Base-by-base conservation (phyloP, 176 grass and related monocot genomes). In the Panicum miliaceum region DNA sequence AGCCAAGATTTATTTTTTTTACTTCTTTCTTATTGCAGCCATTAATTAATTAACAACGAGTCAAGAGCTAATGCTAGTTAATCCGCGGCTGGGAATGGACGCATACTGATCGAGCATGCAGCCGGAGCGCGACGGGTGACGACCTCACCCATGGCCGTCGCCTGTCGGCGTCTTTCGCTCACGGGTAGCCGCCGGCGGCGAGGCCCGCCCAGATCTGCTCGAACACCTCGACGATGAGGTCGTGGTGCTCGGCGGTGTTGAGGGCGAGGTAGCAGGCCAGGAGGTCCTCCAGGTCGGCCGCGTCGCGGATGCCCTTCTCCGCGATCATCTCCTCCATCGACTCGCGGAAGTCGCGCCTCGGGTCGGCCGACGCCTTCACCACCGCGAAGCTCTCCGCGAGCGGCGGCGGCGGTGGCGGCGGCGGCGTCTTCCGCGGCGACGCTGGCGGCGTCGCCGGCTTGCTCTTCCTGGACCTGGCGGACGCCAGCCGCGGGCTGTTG, bases 291-390 rank as follows among this genome's bases (percentile, higher is more conserved):
- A 98, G 82, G 83, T 90, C 93, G 12, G 56, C 50, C 6, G 89
- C 86, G 20, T 43, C 60, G 37, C 85, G 57, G 83, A 98, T 92
- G 80, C 94, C 80, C 27, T 92, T 92, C 40, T 84, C 87, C 25
- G 65, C 43, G 64, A 98, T 95, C 93, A 98, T 98, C 85, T 95
- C 96, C 71, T 87, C 85, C 93, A 98, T 98, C 0, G 96, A 98
- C 67, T 98, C 89, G 23, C 68, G 86, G 80, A 98, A 98, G 79
- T 98, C 93, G 36, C 42, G 84, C 64, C 87, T 76, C 6, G 91
- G 93, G 56, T 98, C 87, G 0, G 50, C 38, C 10, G 96, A 92
- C 42, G 73, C 56, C 77, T 87, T 95, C 85, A 93, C 87, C 25
- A 95, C 87, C 35, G 88, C 83, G 70, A 87, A 88, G 84, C 93